Conservation (phyloP, 2,329 filamentous ascomycete species). For the Ceratocystis harringtonii region DNA sequence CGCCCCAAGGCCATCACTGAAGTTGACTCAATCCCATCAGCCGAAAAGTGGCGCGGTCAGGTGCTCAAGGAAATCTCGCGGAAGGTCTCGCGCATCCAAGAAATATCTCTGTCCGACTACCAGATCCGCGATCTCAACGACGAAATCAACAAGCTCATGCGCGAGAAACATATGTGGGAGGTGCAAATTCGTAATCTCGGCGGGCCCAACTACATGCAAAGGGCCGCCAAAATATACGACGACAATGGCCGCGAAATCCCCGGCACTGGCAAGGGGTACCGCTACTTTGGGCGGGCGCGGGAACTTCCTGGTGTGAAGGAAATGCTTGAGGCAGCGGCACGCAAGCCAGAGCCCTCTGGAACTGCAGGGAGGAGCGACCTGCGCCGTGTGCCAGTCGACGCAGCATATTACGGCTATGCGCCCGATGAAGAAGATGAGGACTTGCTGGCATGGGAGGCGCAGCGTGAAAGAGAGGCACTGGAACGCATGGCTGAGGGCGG, state of each 20-base stretch:
- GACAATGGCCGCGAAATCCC: constrained; percentile 57
- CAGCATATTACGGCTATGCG: constrained; percentile 90
- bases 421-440: constrained; percentile 79
- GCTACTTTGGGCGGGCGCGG: constrained; percentile 80
- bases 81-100: constrained; percentile 93
- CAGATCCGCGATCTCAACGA: constrained; percentile 97
- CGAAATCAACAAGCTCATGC: constrained; percentile 98
- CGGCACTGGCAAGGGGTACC: constrained; percentile 74
- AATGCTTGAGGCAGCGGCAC: constrained; percentile 67
- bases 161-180: constrained; percentile 99
- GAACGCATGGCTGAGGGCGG: constrained; percentile 44
- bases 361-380: constrained; percentile 54
- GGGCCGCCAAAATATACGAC: constrained; percentile 54
- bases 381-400: constrained; percentile 55
- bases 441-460: constrained; percentile 63
- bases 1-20: constrained; percentile 85
- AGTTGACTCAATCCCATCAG: constrained; percentile 66
- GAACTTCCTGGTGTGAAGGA: constrained; percentile 94
- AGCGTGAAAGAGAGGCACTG: constrained; percentile 69
- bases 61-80: constrained; percentile 93
- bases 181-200: constrained; percentile 87
- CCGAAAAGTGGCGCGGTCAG: constrained; percentile 97
- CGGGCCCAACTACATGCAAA: constrained; percentile 93
- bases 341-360: constrained; percentile 39
- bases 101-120: constrained; percentile 79